phyloP scores from a whole-genome alignment of 1,139 yeast genomes.

The Candida sanyaensis region DNA sequence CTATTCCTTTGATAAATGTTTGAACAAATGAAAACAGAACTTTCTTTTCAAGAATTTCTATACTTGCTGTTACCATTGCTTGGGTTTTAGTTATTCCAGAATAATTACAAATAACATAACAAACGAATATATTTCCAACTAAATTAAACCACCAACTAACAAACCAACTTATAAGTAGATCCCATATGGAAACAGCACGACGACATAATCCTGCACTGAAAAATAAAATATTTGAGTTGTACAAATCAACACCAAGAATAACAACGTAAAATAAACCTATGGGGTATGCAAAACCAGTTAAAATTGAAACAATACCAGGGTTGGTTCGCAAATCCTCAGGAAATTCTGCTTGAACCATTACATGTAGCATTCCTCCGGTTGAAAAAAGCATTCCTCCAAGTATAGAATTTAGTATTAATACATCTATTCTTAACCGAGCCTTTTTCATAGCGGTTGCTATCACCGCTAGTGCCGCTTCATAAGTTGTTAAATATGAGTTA shows the following conservation, averaged over 20 bases:
- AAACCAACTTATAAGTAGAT: slow-evolving; percentile 65
- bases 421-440: slow-evolving; percentile 61
- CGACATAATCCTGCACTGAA: slow-evolving; percentile 68
- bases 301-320: slow-evolving; percentile 54
- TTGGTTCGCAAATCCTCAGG: slow-evolving; percentile 40
- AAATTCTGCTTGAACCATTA: slow-evolving; percentile 55
- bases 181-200: slow-evolving; percentile 67
- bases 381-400: slow-evolving; percentile 72
- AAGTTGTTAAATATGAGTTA: slow-evolving; percentile 63
- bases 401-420: slow-evolving; percentile 59
- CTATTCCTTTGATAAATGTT: slow-evolving; percentile 64
- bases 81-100: slow-evolving; percentile 48
- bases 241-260: slow-evolving; percentile 70
- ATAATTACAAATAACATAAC: slow-evolving; percentile 60
- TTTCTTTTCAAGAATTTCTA: slow-evolving; percentile 48
- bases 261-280: slow-evolving; percentile 75
- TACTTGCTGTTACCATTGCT: slow-evolving; percentile 47
- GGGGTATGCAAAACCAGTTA: slow-evolving; percentile 63
- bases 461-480: slow-evolving; percentile 78
- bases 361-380: slow-evolving; percentile 72
- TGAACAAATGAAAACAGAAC: slow-evolving; percentile 51
- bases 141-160: slow-evolving; percentile 68
- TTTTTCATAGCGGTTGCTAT: slow-evolving; percentile 85
- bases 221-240: slow-evolving; percentile 69
- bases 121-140: slow-evolving; percentile 63